Conservation (phyloP, 2,329 filamentous ascomycete genomes). For the Colletotrichum sp. region DNA sequence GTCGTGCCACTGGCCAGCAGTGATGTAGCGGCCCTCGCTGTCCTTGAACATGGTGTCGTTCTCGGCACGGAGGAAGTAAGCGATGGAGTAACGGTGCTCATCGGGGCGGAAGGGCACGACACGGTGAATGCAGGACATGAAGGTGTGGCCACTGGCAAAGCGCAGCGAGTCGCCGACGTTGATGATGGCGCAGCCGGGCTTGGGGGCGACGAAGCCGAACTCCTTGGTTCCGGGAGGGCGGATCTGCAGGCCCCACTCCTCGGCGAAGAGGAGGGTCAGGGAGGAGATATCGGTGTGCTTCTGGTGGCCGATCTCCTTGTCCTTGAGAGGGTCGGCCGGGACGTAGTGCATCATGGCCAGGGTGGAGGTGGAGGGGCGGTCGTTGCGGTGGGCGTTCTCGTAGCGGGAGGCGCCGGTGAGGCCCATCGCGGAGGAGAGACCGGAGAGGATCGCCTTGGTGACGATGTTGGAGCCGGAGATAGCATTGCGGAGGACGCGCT, state of each 20-base stretch:
- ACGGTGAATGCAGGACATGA: constrained; percentile 63
- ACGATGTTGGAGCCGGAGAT: constrained; percentile 56
- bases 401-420: constrained; percentile 50
- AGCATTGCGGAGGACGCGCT: constrained; percentile 52
- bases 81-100: constrained; percentile 55
- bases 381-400: constrained; percentile 57
- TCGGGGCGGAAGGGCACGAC: constrained; percentile 56
- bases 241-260: constrained; percentile 63
- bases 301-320: constrained; percentile 55
- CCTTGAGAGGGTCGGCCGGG: constrained; percentile 42
- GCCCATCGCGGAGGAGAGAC: constrained; percentile 50
- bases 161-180: constrained; percentile 65
- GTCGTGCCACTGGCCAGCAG: constrained; percentile 59
- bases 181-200: constrained; percentile 56
- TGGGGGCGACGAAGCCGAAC: constrained; percentile 60
- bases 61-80: constrained; percentile 63
- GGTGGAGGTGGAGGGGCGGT: constrained; percentile 51
- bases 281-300: constrained; percentile 64
- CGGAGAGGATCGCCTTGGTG: constrained; percentile 54
- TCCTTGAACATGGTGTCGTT: constrained; percentile 61
- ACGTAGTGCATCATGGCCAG: constrained; percentile 62
- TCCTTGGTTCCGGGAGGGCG: constrained; percentile 48
- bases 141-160: constrained; percentile 56
- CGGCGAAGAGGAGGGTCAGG: constrained; percentile 59
- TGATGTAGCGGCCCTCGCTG: constrained; percentile 57